Evolutionary conservation across 2,329 filamentous ascomycete species (phyloP).

Genomic region (Alternaria arborescens): DNA sequence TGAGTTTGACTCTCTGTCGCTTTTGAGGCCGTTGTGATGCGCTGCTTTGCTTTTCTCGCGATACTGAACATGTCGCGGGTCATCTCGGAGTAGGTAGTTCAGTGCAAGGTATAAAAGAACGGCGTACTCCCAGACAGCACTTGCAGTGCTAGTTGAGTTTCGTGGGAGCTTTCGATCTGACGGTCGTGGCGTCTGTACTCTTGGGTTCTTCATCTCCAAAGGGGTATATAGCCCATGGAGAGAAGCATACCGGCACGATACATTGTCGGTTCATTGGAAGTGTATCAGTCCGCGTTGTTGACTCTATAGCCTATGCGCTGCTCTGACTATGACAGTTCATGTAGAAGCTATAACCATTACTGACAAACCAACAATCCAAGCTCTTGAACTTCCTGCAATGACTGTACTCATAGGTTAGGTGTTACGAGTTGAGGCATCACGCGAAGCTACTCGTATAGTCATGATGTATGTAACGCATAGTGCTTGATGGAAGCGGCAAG

Average conservation of each 20-base stretch:
- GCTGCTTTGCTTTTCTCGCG: neutral
- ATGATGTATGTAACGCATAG: neutral
- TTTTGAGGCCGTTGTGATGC: neutral
- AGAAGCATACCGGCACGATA: neutral
- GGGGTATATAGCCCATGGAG: neutral
- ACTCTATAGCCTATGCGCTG: constrained; percentile 8
- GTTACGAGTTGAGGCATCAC: neutral
- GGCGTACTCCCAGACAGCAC: constrained; percentile 8
- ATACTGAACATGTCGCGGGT: constrained; percentile 16
- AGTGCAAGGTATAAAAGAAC: constrained; percentile 19
- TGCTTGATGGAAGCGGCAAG: neutral
- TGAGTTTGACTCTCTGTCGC: neutral
- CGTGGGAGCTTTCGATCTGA: neutral
- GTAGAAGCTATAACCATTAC: constrained; percentile 1
- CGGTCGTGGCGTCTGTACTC: neutral
- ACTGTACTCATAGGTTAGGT: neutral
- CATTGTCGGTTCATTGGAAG: neutral
- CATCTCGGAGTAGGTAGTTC: constrained; percentile 17
- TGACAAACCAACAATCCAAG: constrained; percentile 7
- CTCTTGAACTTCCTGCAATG: neutral
- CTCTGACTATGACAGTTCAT: constrained; percentile 8
- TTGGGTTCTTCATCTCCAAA: constrained; percentile 5
- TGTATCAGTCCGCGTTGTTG: neutral
- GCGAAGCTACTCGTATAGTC: neutral
- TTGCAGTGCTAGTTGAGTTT: constrained; percentile 11